Evolutionary conservation across 805 yeast species (phyloP).

Genomic region (Ogataea paraovalis): DNA sequence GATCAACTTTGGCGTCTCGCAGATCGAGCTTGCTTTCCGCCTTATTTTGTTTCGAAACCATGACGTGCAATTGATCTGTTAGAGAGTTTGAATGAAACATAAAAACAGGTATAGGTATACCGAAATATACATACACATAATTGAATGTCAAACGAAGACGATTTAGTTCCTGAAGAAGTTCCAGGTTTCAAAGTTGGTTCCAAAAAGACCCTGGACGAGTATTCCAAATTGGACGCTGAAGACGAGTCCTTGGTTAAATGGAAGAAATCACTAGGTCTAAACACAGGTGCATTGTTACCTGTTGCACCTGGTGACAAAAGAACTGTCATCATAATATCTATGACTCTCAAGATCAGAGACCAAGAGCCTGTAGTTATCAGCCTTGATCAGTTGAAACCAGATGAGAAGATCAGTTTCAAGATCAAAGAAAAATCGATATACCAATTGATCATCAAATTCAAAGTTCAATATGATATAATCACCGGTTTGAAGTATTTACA

Average conservation of each 20-base stretch:
- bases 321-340: conserved; percentile 73
- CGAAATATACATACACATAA: not conserved
- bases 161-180: conserved; percentile 56
- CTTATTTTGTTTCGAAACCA: too few relatives aligned
- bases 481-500: conserved; percentile 88
- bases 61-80: too few relatives aligned
- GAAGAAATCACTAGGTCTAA: conserved; percentile 83
- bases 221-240: conserved; percentile 77
- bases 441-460: conserved; percentile 67
- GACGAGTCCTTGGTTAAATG: conserved; percentile 89
- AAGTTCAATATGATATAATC: conserved; percentile 78
- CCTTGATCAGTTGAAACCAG: conserved; percentile 54
- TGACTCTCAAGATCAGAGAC: conserved; percentile 67
- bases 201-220: conserved; percentile 80
- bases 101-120: too few relatives aligned
- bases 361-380: conserved; percentile 64
- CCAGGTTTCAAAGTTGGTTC: conserved; percentile 63
- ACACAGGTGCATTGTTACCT: conserved; percentile 54
- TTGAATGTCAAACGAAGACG: conserved; percentile 37
- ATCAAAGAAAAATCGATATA: conserved; percentile 78
- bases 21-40: too few relatives aligned
- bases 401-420: conserved; percentile 59
- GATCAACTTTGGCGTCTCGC: too few relatives aligned
- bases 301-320: conserved; percentile 69
- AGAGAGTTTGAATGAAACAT: too few relatives aligned